phyloP scores from a whole-genome alignment of 768 basidiomycete genomes.

The Russula foetens region DNA sequence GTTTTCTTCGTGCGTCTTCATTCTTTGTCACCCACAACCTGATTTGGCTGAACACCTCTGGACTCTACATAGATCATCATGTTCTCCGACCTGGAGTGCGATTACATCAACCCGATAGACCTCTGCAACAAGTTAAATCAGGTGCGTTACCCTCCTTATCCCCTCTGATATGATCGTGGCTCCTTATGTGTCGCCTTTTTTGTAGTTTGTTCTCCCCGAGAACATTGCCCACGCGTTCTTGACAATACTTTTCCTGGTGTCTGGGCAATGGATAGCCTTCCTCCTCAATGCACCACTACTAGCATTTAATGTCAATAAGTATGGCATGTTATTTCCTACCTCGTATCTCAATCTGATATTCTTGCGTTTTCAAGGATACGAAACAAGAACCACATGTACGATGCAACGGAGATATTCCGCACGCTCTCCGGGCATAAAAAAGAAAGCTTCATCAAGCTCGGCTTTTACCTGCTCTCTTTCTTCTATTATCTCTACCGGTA shows the following conservation, averaged over 20 bases:
- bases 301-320: conserved; percentile 92
- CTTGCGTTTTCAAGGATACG: conserved; percentile 52
- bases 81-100: conserved; percentile 99
- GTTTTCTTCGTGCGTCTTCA: conserved; percentile 88
- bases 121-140: conserved; percentile 99
- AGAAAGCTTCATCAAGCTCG: conserved; percentile 91
- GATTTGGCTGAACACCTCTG: neutral
- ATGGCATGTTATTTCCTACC: conserved; percentile 27
- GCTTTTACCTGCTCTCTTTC: conserved; percentile 86
- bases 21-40: neutral
- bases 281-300: conserved; percentile 84
- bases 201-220: conserved; percentile 93
- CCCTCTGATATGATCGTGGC: neutral
- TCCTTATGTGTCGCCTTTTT: neutral
- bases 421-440: conserved; percentile 92
- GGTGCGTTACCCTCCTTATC: conserved; percentile 33
- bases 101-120: conserved; percentile 99
- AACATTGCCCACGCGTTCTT: conserved; percentile 92
- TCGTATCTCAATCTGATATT: neutral
- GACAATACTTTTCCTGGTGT: conserved; percentile 82
- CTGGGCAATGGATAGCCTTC: conserved; percentile 93
- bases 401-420: conserved; percentile 98
- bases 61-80: conserved; percentile 80
- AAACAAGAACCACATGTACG: conserved; percentile 95
- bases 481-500: conserved; percentile 90